Base-by-base conservation (phyloP, 2,329 filamentous ascomycete genomes). In the Colletotrichum sp. region DNA sequence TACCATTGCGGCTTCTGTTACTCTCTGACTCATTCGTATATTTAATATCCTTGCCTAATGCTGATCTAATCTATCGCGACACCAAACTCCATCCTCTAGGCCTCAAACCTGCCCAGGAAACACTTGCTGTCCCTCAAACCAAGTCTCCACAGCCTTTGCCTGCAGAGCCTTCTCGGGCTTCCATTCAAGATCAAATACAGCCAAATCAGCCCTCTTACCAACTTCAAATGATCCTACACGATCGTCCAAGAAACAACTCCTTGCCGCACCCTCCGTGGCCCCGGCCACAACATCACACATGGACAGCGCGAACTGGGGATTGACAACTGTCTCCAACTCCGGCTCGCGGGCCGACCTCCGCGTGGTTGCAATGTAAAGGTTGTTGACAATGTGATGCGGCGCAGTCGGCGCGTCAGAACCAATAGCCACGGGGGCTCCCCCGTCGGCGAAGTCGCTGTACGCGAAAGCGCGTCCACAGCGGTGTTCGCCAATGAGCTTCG, bases 401-500 rank as follows among this genome's bases (percentile, higher is more conserved):
- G 92, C 91, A 1, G 91, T 93, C 0, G 91, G 91, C 1, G 90
- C 87, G 77, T 93, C 92, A 2, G 88, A 90, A 0, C 92, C 92
- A 16, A 93, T 86, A 0, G 91, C 91, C 0, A 93, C 81, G 1
- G 84, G 81, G 0, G 91, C 90, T 2, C 90, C 90, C 1, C 85
- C 85, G 52, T 90, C 88, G 5, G 87, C 86, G 55, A 93, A 92
- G 66, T 93, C 91, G 65, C 88, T 87, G 82, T 94, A 93, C 0
- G 92, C 90, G 79, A 93, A 94, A 0, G 91, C 92, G 16, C 91
- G 86, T 63, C 86, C 86, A 83, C 91, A 90, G 2, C 91, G 86
- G 21, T 88, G 83, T 13, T 83, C 81, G 3, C 91, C 92, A 10
- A 94, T 83, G 24, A 93, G 86, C 16, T 85, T 83, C 1, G 90